Evolutionary conservation across 2,329 filamentous ascomycete species (phyloP).

Genomic region (Phyllosticta paracitricarpa): DNA sequence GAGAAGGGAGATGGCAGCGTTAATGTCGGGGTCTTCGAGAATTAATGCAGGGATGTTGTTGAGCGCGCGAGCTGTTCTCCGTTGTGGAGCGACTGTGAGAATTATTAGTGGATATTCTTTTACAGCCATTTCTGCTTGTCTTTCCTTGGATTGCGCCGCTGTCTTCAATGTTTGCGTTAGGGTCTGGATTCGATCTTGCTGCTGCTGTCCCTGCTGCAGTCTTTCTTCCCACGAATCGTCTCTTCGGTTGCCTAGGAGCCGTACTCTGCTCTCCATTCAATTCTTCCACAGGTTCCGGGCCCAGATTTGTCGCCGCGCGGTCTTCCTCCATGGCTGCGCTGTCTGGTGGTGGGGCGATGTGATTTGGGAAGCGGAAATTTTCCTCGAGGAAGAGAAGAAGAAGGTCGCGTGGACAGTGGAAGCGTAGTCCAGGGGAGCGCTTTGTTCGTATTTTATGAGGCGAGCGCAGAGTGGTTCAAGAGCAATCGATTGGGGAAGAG

Average conservation of each 20-base stretch:
- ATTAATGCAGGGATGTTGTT: slow-evolving; percentile 89
- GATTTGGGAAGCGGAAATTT: background rate
- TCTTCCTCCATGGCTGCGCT: slow-evolving; percentile 60
- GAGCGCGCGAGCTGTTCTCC: slow-evolving; percentile 66
- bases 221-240: slow-evolving; percentile 79
- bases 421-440: background rate
- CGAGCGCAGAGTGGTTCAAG: background rate
- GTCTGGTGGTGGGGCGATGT: background rate
- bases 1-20: slow-evolving; percentile 75
- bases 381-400: background rate
- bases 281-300: slow-evolving; percentile 54
- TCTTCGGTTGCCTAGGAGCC: slow-evolving; percentile 64
- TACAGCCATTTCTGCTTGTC: background rate
- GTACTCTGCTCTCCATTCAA: slow-evolving; percentile 41
- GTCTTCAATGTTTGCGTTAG: slow-evolving; percentile 44
- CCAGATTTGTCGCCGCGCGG: slow-evolving; percentile 58
- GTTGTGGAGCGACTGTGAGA: slow-evolving; percentile 55
- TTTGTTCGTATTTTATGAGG: background rate
- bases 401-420: background rate
- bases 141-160: slow-evolving; percentile 60
- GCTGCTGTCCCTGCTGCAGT: slow-evolving; percentile 53
- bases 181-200: slow-evolving; percentile 21
- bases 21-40: slow-evolving; percentile 72
- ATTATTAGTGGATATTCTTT: slow-evolving; percentile 10
- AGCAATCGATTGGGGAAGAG: background rate